Evolutionary conservation across 306 rosid species (phyloP), one percentile per base, ranked within the genome.

Genomic region (Pyrus bretschneideri): DNA sequence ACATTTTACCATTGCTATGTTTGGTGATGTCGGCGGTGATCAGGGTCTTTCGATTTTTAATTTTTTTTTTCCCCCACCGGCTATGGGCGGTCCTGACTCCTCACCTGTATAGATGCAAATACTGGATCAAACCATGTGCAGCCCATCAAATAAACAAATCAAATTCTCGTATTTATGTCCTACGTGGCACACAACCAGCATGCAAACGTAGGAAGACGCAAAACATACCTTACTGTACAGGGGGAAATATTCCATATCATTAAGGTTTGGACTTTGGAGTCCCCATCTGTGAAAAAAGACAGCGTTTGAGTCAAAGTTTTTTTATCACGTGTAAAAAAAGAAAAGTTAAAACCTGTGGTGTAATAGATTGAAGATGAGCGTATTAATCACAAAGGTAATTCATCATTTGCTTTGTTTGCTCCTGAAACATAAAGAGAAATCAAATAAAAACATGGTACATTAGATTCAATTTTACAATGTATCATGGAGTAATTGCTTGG

Each of bases 111-210:
- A 27, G 70, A 77, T 68, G 75, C 72, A 31, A 74, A 81, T 79
- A 21, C 79, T 82, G 72, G 75, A 83, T 55, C 42, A 4, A 27
- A 72, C 60, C 88, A 84, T 82, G 86, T 86, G 89, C 80, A 54
- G 9, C 67, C 65, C 23, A 33, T 66, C 29, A 61, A 22, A 38
- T 49, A 38, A 42, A 22, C 1, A 45, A 42, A 27, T 25, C 7
- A 18, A 77, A n/a, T n/a, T 13, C 27, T 31, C 1, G 0, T 42
- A 8, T 76, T n/a, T 12, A 9, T 5, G 4, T 17, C 27, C 42
- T 64, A 80, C 69, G 76, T 73, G 83, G 79, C 63, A 62, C 8
- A 51, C 3, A 22, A 9, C 2, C 25, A 45, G 4, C n/a, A 15
- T 12, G 55, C 67, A 21, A 60, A 25, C 22, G 70, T 6, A 35